A percentile compares a stretch with the other conserved stretches of the same genome.
phyloP scores from a whole-genome alignment of 345 rosid genomes.

The Ailanthus altissimus region DNA sequence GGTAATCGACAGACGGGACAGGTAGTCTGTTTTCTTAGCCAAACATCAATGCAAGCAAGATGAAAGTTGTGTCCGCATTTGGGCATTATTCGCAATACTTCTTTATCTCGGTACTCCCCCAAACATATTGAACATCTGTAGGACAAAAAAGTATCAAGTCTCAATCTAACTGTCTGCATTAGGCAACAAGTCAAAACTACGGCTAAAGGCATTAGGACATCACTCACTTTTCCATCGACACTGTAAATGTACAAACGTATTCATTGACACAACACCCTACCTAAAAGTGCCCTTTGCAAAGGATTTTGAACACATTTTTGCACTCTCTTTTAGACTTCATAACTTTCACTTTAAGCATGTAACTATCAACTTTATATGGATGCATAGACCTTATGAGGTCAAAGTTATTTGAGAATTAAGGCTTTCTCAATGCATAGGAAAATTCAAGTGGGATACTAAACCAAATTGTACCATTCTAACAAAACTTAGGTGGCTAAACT shows the following conservation, averaged over 20 bases:
- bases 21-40: conserved; percentile 67
- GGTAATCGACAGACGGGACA: conserved; percentile 72
- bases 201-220: background rate
- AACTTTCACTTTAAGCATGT: background rate
- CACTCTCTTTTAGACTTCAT: background rate
- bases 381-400: background rate
- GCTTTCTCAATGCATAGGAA: background rate
- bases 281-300: background rate
- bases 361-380: background rate
- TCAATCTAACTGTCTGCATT: background rate
- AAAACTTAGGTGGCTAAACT: conserved; percentile 20
- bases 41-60: conserved; percentile 61
- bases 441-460: background rate
- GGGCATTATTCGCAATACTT: conserved; percentile 67
- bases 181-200: background rate
- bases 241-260: background rate
- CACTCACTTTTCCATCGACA: background rate
- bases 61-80: conserved; percentile 72
- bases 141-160: background rate
- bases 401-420: background rate
- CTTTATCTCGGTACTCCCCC: conserved; percentile 71
- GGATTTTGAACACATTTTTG: background rate
- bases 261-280: background rate
- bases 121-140: conserved; percentile 72
- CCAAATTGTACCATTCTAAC: background rate